These are phyloP conservation scores for Metarhizium anisopliae DNA, from an alignment of 2,329 filamentous ascomycete species.

Conservation along the genomic window DNA sequence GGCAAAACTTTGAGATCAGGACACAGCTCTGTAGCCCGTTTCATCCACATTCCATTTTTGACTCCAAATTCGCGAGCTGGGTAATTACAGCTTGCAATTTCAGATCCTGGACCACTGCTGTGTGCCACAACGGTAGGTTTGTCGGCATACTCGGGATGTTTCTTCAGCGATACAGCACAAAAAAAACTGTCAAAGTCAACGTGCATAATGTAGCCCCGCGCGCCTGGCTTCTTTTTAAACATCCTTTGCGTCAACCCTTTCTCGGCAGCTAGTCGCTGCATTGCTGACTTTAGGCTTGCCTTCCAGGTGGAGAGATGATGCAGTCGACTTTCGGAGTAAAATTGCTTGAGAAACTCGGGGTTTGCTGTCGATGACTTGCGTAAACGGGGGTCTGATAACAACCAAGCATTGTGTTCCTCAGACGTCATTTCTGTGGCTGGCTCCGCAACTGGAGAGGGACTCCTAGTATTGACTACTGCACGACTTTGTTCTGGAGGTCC, in stretches of 20 bases:
- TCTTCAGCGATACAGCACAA: conserved; percentile 79
- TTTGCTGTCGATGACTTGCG: conserved; percentile 87
- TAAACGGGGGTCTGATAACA: conserved; percentile 76
- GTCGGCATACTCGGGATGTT: conserved; percentile 62
- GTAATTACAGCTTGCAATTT: conserved; percentile 98
- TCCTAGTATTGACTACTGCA: background rate
- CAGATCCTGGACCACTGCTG: conserved; percentile 73
- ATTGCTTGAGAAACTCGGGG: conserved; percentile 87
- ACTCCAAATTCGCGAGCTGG: conserved; percentile 76
- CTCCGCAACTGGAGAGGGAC: conserved; percentile 4
- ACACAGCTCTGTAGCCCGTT: conserved; percentile 71
- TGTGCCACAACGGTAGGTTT: conserved; percentile 88
- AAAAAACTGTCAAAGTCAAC: conserved; percentile 99
- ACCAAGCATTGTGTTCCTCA: conserved; percentile 82
- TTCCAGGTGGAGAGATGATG: conserved; percentile 98
- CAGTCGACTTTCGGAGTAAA: conserved; percentile 86
- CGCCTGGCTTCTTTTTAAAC: conserved; percentile 46
- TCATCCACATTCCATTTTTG: conserved; percentile 99
- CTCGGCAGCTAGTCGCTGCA: conserved; percentile 72
- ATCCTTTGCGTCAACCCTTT: conserved; percentile 39
- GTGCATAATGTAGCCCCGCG: conserved; percentile 79
- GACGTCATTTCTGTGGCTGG: conserved; percentile 63
- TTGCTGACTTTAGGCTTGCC: conserved; percentile 79
- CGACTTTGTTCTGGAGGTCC: background rate
- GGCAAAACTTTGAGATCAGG: conserved; percentile 82